These are phyloP conservation scores for Picea sitchensis DNA, from an alignment of 75 land plant genomes.

Conservation along the genomic window DNA sequence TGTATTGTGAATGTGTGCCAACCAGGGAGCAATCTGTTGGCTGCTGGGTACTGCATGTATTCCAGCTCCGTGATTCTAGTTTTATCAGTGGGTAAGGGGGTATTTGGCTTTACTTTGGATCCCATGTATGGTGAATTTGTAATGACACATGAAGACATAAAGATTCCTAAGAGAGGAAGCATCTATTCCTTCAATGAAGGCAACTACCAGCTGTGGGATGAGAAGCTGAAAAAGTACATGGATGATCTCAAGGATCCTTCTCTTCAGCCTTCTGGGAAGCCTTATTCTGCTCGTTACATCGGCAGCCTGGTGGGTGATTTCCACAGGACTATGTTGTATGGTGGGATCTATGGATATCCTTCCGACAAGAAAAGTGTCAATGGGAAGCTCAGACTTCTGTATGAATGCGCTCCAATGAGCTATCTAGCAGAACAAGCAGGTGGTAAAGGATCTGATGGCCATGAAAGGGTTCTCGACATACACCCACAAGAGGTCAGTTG, in stretches of 20 bases:
- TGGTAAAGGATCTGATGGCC: slow-evolving; percentile 94
- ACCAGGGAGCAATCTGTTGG: slow-evolving; percentile 81
- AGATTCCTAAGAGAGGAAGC: slow-evolving; percentile 75
- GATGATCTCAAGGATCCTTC: slow-evolving; percentile 82
- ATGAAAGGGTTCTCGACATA: slow-evolving; percentile 76
- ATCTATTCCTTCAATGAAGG: slow-evolving; percentile 96
- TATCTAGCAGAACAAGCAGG: slow-evolving; percentile 92
- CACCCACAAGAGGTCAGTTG: slow-evolving; percentile 63
- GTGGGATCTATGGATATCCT: slow-evolving; percentile 95
- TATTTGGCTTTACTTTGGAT: slow-evolving; percentile 80
- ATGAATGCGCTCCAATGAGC: slow-evolving; percentile 99
- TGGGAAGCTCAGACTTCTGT: slow-evolving; percentile 87
- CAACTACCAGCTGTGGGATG: slow-evolving; percentile 95
- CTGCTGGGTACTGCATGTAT: slow-evolving; percentile 99
- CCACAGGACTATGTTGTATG: slow-evolving; percentile 86
- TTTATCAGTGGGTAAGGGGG: slow-evolving; percentile 78
- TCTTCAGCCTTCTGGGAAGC: slow-evolving; percentile 52
- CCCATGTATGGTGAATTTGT: slow-evolving; percentile 93
- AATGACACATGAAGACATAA: slow-evolving; percentile 69
- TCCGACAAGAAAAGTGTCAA: slow-evolving; percentile 88
- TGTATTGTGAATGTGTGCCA: slow-evolving; percentile 90
- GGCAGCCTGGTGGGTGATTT: slow-evolving; percentile 95
- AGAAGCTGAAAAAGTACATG: slow-evolving; percentile 77
- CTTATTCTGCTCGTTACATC: slow-evolving; percentile 91
- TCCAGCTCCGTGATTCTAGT: slow-evolving; percentile 91